Base-by-base conservation (phyloP, 768 basidiomycete species). In the Macrolepiota albuminosa region DNA sequence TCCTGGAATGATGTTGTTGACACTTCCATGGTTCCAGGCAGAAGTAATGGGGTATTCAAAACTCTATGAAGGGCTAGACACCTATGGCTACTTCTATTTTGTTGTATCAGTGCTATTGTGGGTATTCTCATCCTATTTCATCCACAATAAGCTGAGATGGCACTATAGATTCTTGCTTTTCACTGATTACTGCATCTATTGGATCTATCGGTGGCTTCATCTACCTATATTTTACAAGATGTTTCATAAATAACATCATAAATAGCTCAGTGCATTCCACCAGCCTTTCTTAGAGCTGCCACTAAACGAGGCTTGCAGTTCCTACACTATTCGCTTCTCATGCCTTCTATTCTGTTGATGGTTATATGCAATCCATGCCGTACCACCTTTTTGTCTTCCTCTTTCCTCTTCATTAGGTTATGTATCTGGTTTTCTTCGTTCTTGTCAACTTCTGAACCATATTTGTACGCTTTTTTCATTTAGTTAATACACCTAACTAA, bases 211-310 rank as follows among this genome's bases (percentile, higher is more conserved):
- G 29, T 80, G 81, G 75, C 78, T 96, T 57, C 97, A 99, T 70
- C 77, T 88, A 60, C 96, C 96, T 1, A 57, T 79, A 42, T 65
- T 97, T 59, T 99, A 99, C 81, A 98, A 96, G 71, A 75, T 80
- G 58, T 67, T 99, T 49, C 97, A 99, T 74, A 99, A 99, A 73
- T 95, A 96, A 1, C 97, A 99, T 72, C 97, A 99, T 81, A 95
- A 92, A 74, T 99, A 97, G 97, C 79, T 98, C 63, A 85, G 95
- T 96, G 72, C 58, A 94, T 85, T 36, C 5, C 18, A 45, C 57
- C 37, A 31, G 9, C 33, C 47, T 51, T 31, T 45, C 9, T 45
- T 3, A 16, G 34, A 26, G 6, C 33, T 33, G 7, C 9, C 42
- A 43, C 53, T 50, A 6, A 56, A 34, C 47, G 39, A 18, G 31